Evolutionary conservation across 192 early-diverging fungal species (phyloP).

Genomic region (Gonapodya prolifera): DNA sequence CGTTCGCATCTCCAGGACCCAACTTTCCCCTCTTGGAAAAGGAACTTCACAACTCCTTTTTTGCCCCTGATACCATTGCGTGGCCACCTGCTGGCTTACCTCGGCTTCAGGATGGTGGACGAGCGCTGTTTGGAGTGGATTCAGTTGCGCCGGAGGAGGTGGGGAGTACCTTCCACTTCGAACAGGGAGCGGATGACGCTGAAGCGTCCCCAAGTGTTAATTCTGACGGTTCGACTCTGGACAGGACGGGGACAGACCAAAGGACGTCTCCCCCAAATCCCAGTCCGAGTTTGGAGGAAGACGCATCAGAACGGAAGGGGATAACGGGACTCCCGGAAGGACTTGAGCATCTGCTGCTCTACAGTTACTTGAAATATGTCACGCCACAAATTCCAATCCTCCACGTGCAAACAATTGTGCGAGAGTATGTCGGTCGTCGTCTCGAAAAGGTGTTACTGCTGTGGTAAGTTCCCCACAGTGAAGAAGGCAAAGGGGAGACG

Average conservation of each 20-base stretch:
- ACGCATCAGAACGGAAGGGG: not conserved
- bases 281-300: too few relatives aligned
- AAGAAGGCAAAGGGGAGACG: not conserved
- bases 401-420: not conserved
- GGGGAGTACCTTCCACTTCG: not conserved
- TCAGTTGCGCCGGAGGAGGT: not conserved
- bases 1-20: not conserved
- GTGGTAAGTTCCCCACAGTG: not conserved
- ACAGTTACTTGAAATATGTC: not conserved
- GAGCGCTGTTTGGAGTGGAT: not conserved
- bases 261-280: too few relatives aligned
- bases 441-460: not conserved
- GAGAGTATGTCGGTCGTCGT: not conserved
- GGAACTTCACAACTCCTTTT: not conserved
- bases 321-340: not conserved
- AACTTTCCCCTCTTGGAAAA: not conserved
- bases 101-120: not conserved
- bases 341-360: not conserved
- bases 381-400: not conserved
- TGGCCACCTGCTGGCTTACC: not conserved
- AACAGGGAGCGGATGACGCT: not conserved
- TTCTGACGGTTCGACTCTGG: not conserved
- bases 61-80: not conserved
- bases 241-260: not conserved
- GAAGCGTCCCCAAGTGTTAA: not conserved